Percentiles rank a stretch among this genome's conserved stretches.
Evolutionary conservation across 257 asterid genomes (phyloP).

Genomic region (Nicotiana obtusifolia): DNA sequence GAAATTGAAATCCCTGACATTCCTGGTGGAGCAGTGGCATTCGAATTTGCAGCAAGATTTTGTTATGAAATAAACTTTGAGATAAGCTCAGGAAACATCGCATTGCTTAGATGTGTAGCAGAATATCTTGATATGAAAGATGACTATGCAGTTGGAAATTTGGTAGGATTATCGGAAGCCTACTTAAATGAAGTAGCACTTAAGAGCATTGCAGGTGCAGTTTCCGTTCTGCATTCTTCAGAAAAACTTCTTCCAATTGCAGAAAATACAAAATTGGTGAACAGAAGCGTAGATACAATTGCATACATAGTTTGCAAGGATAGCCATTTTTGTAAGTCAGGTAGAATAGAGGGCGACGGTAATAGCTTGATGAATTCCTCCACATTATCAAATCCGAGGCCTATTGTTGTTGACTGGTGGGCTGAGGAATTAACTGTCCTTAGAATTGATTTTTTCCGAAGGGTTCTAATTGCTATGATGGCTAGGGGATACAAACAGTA

Average conservation of each 20-base stretch:
- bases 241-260: slow-evolving; percentile 61
- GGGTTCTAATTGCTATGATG: slow-evolving; percentile 73
- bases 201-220: slow-evolving; percentile 67
- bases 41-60: slow-evolving; percentile 78
- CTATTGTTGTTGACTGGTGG: slow-evolving; percentile 75
- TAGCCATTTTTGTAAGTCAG: slow-evolving; percentile 32
- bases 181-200: slow-evolving; percentile 63
- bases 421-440: slow-evolving; percentile 72
- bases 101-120: slow-evolving; percentile 60
- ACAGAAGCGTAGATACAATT: slow-evolving; percentile 65
- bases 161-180: slow-evolving; percentile 55
- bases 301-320: slow-evolving; percentile 65
- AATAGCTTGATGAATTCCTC: slow-evolving; percentile 31
- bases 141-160: slow-evolving; percentile 56
- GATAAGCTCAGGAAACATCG: slow-evolving; percentile 59
- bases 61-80: slow-evolving; percentile 81
- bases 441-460: slow-evolving; percentile 61
- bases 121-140: slow-evolving; percentile 87
- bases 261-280: slow-evolving; percentile 60
- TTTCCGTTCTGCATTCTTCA: slow-evolving; percentile 53
- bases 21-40: slow-evolving; percentile 80
- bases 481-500: slow-evolving; percentile 69
- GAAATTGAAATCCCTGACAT: slow-evolving; percentile 49
- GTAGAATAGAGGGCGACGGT: slow-evolving; percentile 14
- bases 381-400: slow-evolving; percentile 26